Conservation (phyloP, 2,329 filamentous ascomycete species). For the Aspergillus piperis region DNA sequence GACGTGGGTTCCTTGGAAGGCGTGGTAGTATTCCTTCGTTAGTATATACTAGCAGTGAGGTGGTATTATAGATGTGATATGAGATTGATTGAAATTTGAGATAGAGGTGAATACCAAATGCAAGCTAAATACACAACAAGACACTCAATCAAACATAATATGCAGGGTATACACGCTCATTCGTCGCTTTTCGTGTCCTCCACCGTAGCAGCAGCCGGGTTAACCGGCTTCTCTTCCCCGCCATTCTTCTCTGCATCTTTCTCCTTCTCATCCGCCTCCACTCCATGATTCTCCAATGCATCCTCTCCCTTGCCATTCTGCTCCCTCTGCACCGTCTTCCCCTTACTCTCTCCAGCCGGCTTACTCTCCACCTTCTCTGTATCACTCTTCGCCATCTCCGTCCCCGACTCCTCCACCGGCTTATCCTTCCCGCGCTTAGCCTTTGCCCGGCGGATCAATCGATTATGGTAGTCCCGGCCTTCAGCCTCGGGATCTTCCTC, state of each 20-base stretch:
- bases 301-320: not conserved
- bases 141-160: not conserved
- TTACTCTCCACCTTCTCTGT: slow-evolving; percentile 11
- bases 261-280: not conserved
- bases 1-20: slow-evolving; percentile 32
- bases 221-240: not conserved
- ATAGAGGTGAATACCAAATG: not conserved
- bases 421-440: slow-evolving; percentile 20
- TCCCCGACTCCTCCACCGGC: slow-evolving; percentile 26
- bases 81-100: not conserved
- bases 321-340: slow-evolving; percentile 24
- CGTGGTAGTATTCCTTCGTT: slow-evolving; percentile 18
- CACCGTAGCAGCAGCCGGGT: not conserved
- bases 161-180: slow-evolving; percentile 4
- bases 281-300: not conserved
- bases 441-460: slow-evolving; percentile 30
- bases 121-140: not conserved
- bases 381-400: slow-evolving; percentile 27
- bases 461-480: slow-evolving; percentile 38
- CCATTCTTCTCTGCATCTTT: not conserved
- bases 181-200: not conserved
- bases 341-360: slow-evolving; percentile 18
- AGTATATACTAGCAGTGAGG: not conserved
- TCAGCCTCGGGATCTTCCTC: slow-evolving; percentile 40
- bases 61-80: slow-evolving; percentile 16